These are phyloP conservation scores for Salicornia ramosissima DNA, from an alignment of 148 eudicot genomes.

Conservation along the genomic window DNA sequence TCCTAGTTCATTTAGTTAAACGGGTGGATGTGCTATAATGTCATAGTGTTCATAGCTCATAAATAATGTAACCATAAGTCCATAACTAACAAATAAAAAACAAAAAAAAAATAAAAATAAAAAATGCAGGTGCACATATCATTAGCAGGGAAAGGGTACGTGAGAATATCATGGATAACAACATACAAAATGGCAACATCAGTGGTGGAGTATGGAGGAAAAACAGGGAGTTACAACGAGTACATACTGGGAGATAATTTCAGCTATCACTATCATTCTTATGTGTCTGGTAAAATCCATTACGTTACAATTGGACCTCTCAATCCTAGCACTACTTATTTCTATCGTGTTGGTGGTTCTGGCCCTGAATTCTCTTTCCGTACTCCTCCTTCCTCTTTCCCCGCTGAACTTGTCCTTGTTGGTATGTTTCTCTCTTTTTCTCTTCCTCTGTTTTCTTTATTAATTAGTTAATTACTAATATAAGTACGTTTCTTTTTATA, in stretches of 20 bases:
- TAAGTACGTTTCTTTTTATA: too few species aligned
- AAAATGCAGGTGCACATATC: conserved; percentile 67
- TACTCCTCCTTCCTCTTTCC: conserved; percentile 60
- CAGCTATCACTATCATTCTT: conserved; percentile 57
- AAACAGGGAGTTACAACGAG: conserved; percentile 38
- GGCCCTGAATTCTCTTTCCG: conserved; percentile 65
- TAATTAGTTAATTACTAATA: too few species aligned
- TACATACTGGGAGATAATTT: conserved; percentile 53
- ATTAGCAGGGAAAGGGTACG: conserved; percentile 59
- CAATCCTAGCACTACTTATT: conserved; percentile 53
- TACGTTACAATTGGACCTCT: conserved; percentile 71
- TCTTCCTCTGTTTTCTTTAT: too few species aligned
- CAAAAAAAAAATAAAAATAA: too few species aligned
- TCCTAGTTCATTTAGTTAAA: too few species aligned
- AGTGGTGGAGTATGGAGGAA: conserved; percentile 61
- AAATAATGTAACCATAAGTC: too few species aligned
- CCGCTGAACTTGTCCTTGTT: conserved; percentile 56
- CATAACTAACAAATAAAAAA: too few species aligned
- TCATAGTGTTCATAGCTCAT: too few species aligned
- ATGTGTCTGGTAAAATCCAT: conserved; percentile 66
- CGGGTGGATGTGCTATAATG: too few species aligned
- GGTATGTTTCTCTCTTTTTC: conserved; percentile 33
- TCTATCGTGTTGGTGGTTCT: conserved; percentile 57
- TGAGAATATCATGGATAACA: conserved; percentile 75
- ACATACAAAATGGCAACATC: conserved; percentile 45